phyloP scores from a whole-genome alignment of 2,329 filamentous ascomycete genomes.

The Aspergillus arachidicola region DNA sequence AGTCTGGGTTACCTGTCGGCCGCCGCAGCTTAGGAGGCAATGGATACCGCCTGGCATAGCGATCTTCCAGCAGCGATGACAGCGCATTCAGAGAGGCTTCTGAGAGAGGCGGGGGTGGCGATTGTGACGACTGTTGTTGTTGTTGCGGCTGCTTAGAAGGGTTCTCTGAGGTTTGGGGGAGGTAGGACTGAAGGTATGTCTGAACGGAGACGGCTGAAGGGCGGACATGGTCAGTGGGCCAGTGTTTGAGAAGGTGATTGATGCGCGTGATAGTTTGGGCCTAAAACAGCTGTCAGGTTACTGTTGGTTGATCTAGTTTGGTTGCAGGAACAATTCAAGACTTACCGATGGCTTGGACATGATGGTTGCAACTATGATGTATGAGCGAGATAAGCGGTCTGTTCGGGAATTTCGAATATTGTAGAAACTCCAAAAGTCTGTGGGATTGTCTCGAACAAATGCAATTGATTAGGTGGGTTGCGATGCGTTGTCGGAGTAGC shows the following conservation, averaged over 20 bases:
- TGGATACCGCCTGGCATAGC: slow-evolving; percentile 56
- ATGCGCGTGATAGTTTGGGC: slow-evolving; percentile 39
- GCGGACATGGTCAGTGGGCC: slow-evolving; percentile 48
- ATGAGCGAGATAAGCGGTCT: not conserved
- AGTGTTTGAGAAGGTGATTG: slow-evolving; percentile 45
- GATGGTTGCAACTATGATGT: slow-evolving; percentile 10
- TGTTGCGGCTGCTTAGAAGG: slow-evolving; percentile 23
- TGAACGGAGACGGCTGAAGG: slow-evolving; percentile 50
- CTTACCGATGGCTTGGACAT: slow-evolving; percentile 35
- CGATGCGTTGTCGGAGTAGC: not conserved
- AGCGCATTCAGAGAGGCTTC: slow-evolving; percentile 58
- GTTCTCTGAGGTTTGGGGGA: slow-evolving; percentile 24
- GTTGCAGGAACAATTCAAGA: not conserved
- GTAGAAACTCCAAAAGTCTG: not conserved
- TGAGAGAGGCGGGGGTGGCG: slow-evolving; percentile 26
- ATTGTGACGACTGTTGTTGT: slow-evolving; percentile 15
- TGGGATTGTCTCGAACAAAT: not conserved
- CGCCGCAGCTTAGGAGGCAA: slow-evolving; percentile 50
- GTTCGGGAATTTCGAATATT: not conserved
- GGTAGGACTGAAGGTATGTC: slow-evolving; percentile 40
- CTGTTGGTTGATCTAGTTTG: not conserved
- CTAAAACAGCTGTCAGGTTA: slow-evolving; percentile 24
- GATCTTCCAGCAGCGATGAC: slow-evolving; percentile 62
- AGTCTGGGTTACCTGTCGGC: slow-evolving; percentile 53
- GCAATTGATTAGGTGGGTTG: not conserved